Conservation (phyloP, 257 asterid species). For the Salvia miltiorrhiza region DNA sequence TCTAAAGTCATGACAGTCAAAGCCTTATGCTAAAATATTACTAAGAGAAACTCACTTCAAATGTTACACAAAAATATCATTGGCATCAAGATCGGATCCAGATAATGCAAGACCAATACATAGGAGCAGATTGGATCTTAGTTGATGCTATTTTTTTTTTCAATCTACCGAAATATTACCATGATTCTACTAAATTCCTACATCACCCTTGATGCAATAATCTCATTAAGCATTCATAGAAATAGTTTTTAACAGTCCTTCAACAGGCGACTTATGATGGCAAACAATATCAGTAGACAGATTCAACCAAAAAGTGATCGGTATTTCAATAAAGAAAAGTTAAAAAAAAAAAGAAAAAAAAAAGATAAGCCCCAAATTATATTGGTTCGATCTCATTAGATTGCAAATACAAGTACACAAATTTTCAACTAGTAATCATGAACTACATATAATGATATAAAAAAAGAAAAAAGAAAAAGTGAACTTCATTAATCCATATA, state of each 20-base stretch:
- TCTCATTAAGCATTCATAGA: neutral
- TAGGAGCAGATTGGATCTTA: neutral
- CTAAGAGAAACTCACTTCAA: neutral
- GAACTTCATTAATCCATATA: neutral
- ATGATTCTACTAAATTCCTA: neutral
- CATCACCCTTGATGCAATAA: neutral
- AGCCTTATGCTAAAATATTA: neutral
- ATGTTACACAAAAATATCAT: neutral
- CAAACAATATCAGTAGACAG: neutral
- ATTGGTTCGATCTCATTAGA: neutral
- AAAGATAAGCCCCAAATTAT: neutral
- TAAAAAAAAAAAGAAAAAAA: no score
- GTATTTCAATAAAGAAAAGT: neutral
- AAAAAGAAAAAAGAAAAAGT: no score
- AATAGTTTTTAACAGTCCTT: neutral
- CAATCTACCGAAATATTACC: neutral
- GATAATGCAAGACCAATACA: constrained; percentile 1
- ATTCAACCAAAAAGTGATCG: neutral
- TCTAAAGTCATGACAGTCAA: neutral
- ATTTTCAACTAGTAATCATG: neutral
- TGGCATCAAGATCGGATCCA: neutral
- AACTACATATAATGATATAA: neutral
- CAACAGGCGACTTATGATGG: no score
- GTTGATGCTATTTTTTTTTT: no score
- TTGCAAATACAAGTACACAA: neutral